Evolutionary conservation across 1,284 basidiomycete genomes (phyloP).

Genomic region (Gomphus bonarii): DNA sequence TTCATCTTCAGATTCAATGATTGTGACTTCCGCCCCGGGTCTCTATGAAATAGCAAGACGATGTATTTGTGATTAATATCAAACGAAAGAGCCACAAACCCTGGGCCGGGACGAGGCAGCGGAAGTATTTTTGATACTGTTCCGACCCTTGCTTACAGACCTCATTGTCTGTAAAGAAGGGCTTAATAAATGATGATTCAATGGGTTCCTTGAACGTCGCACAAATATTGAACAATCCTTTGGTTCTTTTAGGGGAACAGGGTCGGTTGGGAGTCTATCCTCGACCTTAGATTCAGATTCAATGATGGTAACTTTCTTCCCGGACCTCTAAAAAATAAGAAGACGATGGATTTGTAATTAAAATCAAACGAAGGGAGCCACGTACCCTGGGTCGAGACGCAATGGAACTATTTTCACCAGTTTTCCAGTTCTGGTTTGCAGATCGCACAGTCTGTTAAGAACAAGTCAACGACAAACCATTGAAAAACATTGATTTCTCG

Average conservation of each 20-base stretch:
- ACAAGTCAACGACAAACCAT: no score
- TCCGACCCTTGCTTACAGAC: no score
- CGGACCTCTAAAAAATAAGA: background rate
- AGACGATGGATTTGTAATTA: background rate
- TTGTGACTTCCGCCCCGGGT: background rate
- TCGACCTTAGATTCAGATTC: background rate
- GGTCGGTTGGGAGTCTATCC: background rate
- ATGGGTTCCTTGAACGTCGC: background rate
- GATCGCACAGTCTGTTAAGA: no score
- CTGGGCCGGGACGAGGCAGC: background rate
- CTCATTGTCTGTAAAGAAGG: no score
- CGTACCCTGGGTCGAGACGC: background rate
- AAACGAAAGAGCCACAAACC: background rate
- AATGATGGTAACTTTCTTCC: background rate
- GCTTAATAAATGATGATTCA: no score
- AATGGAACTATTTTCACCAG: no score
- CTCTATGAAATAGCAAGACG: background rate
- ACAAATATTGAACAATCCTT: background rate
- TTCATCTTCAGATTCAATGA: conserved; percentile 2
- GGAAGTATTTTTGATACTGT: no score
- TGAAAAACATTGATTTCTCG: no score
- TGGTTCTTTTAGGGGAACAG: background rate
- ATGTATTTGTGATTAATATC: background rate
- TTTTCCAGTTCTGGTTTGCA: no score
- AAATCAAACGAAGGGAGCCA: background rate